Base-by-base conservation (phyloP, 2,329 filamentous ascomycete species). In the Nigrospora sphaerica region DNA sequence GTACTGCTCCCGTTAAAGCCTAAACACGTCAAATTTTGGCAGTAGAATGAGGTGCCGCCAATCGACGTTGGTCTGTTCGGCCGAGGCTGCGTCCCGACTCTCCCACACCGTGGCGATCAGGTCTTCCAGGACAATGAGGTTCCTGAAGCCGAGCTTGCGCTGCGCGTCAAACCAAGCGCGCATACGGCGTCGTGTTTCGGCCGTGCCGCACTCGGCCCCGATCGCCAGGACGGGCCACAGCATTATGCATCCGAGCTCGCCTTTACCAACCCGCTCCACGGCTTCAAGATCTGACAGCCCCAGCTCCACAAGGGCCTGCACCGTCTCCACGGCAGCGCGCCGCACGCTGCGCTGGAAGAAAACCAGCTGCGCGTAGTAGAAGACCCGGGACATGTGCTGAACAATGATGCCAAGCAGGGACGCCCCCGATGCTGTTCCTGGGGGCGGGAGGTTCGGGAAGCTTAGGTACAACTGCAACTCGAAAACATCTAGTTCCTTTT, bases 161-260 rank as follows among this genome's bases (percentile, higher is more conserved):
- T 66, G 63, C 2, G 52, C 47, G 14, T 53, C 54, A 46, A 65
- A 66, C 51, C 57, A 63, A 13, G 48, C 48, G 11, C 57, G 49
- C 57, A 66, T 63, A 2, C 59, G 53, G 18, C 44, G 42, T 46
- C 63, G 61, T 31, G 64, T 46, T 23, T 53, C 54, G 6, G 42
- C 39, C 3, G 47, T 50, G 32, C 57, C 48, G 38, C 63, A 67
- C 42, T 66, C 64, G 6, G 62, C 62, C 3, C 61, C 64, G 4
- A 66, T 53, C 2, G 66, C 59, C 32, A 67, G 56, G 4, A 57
- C 59, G 2, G 63, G 62, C 64, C 64, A 67, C 31, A 65, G 57
- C 47, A 66, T 62, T 16, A 65, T 58, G 45, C 57, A 62, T 3
- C 64, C 63, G 2, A 59, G 55, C 16, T 52, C 49, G 7, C 60